These are phyloP conservation scores for Peniophora sp. DNA, from an alignment of 1,284 basidiomycete species.

Conservation along the genomic window DNA sequence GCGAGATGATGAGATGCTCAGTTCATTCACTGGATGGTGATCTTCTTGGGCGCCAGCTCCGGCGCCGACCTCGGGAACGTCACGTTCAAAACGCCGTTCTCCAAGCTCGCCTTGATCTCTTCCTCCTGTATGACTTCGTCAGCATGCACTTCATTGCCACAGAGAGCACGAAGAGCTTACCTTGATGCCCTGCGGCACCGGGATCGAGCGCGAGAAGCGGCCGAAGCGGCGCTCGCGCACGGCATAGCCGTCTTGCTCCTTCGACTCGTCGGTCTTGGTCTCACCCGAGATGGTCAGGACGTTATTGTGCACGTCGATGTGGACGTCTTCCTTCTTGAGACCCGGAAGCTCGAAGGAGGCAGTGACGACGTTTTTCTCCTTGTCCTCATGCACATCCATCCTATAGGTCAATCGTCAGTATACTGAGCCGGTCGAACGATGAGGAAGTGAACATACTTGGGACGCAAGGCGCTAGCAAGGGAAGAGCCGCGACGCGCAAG, in stretches of 20 bases:
- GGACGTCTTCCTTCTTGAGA: slow-evolving; percentile 27
- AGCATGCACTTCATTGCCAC: not conserved
- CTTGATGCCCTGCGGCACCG: slow-evolving; percentile 28
- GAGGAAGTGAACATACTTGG: slow-evolving; percentile 2
- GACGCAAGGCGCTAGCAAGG: not conserved
- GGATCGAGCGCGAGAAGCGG: slow-evolving; percentile 26
- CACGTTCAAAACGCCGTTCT: slow-evolving; percentile 16
- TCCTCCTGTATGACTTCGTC: slow-evolving; percentile 7
- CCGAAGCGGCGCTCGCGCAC: slow-evolving; percentile 28
- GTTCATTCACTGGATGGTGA: slow-evolving; percentile 14
- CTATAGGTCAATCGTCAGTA: slow-evolving; percentile 21
- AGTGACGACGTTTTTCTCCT: slow-evolving; percentile 25
- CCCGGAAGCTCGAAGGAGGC: slow-evolving; percentile 36
- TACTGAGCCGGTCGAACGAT: not conserved
- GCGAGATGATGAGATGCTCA: no score
- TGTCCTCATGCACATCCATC: slow-evolving; percentile 27
- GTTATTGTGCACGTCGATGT: slow-evolving; percentile 28
- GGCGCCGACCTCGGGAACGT: slow-evolving; percentile 16
- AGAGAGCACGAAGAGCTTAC: slow-evolving; percentile 11
- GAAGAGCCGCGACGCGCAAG: not conserved
- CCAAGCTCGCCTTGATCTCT: slow-evolving; percentile 15
- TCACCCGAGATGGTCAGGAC: slow-evolving; percentile 29
- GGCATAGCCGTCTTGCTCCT: slow-evolving; percentile 23
- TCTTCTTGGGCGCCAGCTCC: slow-evolving; percentile 12
- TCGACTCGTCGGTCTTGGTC: slow-evolving; percentile 14